phyloP scores from a whole-genome alignment of 768 basidiomycete genomes.

The Lactarius akahatsu region DNA sequence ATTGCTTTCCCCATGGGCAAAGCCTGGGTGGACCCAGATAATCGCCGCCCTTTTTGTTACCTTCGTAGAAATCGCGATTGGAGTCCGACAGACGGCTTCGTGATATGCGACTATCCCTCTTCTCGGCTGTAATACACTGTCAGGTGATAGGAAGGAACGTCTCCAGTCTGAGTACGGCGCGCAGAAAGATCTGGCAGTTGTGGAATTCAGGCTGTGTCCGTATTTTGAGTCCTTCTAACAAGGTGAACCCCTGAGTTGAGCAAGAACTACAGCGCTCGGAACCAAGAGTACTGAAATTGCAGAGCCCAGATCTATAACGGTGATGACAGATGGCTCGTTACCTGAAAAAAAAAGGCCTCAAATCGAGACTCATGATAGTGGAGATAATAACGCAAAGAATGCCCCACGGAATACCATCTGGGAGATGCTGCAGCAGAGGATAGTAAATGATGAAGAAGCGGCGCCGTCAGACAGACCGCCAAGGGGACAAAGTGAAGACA shows the following conservation, averaged over 20 bases:
- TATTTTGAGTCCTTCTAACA: not conserved
- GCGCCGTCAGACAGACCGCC: not conserved
- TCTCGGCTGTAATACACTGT: not conserved
- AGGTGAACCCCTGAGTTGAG: not conserved
- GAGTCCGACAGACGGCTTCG: not conserved
- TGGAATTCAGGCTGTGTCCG: not conserved
- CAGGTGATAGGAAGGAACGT: not conserved
- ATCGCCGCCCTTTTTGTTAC: too few relatives aligned
- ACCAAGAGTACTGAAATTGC: not conserved
- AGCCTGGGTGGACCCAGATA: not conserved
- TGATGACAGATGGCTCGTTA: not conserved
- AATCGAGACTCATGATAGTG: not conserved
- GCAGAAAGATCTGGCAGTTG: not conserved
- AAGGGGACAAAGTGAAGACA: not conserved
- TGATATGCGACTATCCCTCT: not conserved
- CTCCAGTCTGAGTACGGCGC: not conserved
- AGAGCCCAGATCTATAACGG: not conserved
- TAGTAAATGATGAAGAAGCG: not conserved
- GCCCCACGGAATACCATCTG: not conserved
- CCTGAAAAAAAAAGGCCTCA: not conserved
- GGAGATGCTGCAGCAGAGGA: not conserved
- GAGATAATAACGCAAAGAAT: not conserved
- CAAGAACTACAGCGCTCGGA: not conserved
- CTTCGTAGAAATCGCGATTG: not conserved
- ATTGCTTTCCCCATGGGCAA: not conserved